phyloP scores from a whole-genome alignment of 1,139 yeast genomes.

The Saccharomyces uvarum region DNA sequence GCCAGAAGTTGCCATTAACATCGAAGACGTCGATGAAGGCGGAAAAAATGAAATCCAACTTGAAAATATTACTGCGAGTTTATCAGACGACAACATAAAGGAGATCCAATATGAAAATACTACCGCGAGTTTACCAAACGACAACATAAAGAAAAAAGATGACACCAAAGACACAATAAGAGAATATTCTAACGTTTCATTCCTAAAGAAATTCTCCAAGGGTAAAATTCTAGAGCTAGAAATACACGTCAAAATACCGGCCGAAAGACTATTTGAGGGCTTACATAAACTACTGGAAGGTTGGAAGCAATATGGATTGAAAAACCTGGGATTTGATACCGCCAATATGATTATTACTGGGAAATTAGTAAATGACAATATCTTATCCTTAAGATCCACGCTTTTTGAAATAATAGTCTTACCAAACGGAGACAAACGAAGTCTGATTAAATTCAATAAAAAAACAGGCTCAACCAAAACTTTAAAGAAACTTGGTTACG shows the following conservation, averaged over 20 bases:
- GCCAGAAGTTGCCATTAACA: neutral
- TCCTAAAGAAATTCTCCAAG: slow-evolving; percentile 55
- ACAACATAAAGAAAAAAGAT: slow-evolving; percentile 1
- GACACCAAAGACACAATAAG: slow-evolving; percentile 12
- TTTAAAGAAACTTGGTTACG: slow-evolving; percentile 47
- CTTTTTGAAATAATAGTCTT: slow-evolving; percentile 51
- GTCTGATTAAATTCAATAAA: slow-evolving; percentile 49
- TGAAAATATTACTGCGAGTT: neutral
- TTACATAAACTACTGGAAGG: slow-evolving; percentile 53
- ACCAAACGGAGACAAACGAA: slow-evolving; percentile 29
- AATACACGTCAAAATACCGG: slow-evolving; percentile 29
- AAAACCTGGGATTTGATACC: slow-evolving; percentile 44
- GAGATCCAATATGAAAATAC: neutral
- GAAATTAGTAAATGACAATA: slow-evolving; percentile 51
- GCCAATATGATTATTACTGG: slow-evolving; percentile 46
- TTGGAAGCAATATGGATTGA: slow-evolving; percentile 67
- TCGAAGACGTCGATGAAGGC: neutral
- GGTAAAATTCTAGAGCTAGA: slow-evolving; percentile 31
- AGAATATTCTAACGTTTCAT: slow-evolving; percentile 24
- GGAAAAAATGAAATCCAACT: slow-evolving; percentile 1
- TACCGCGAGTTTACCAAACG: neutral
- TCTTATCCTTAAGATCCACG: slow-evolving; percentile 57
- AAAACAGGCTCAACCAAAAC: slow-evolving; percentile 59
- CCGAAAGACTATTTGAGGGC: slow-evolving; percentile 53
- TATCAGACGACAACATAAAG: slow-evolving; percentile 2